phyloP scores from a whole-genome alignment of 306 rosid genomes.

The Glycyrrhiza uralensis region DNA sequence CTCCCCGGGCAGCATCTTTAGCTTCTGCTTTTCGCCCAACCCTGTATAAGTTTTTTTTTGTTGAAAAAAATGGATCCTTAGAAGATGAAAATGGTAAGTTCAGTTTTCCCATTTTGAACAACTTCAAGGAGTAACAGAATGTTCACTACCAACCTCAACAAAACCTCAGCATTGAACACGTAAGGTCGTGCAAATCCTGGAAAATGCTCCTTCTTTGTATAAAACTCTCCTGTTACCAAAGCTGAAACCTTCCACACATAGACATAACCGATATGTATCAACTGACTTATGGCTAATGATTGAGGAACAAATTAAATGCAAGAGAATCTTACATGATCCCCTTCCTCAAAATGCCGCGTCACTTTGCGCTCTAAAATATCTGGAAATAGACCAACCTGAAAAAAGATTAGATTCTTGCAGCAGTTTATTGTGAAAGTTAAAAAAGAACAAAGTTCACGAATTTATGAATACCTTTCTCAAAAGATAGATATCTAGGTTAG shows the following conservation, averaged over 20 bases:
- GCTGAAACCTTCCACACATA: conserved; percentile 76
- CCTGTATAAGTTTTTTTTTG: conserved; percentile 33
- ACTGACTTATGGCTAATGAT: conserved; percentile 6
- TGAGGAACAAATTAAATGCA: conserved; percentile 1
- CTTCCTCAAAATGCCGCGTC: conserved; percentile 77
- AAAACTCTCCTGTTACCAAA: conserved; percentile 85
- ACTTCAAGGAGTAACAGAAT: not conserved
- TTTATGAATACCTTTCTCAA: conserved; percentile 55
- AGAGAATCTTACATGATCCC: conserved; percentile 65
- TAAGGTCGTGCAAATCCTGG: conserved; percentile 95
- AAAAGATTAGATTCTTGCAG: conserved; percentile 29
- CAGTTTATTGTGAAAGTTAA: not conserved
- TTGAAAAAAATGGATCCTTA: conserved; percentile 3
- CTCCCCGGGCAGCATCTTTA: conserved; percentile 92
- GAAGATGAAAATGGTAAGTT: conserved; percentile 14
- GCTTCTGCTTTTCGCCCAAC: conserved; percentile 84
- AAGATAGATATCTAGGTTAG: conserved; percentile 66
- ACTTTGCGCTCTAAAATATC: conserved; percentile 91
- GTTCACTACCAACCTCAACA: conserved; percentile 64
- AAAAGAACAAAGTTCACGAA: conserved; percentile 13
- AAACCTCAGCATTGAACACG: conserved; percentile 87
- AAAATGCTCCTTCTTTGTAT: conserved; percentile 87
- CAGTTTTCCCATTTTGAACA: conserved; percentile 18
- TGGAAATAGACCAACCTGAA: conserved; percentile 95
- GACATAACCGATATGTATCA: conserved; percentile 12